Conservation (phyloP, 176 grass and related monocot genomes). For the Oropetium thomaeum region DNA sequence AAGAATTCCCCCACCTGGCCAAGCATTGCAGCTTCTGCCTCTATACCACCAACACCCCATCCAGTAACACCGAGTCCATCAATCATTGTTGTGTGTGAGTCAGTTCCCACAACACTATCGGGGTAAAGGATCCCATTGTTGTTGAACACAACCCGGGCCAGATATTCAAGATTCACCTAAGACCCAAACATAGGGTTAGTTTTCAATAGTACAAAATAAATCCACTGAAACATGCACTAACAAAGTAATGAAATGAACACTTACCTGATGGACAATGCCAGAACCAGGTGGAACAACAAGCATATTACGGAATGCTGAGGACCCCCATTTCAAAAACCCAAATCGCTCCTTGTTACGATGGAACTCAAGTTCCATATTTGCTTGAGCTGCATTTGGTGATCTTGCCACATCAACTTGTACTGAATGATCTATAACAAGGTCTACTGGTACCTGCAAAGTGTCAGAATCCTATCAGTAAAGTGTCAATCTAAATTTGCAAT, state of each 20-base stretch:
- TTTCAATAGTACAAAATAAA: conserved; percentile 1
- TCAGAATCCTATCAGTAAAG: neutral
- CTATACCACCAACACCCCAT: conserved; percentile 98
- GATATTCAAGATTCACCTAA: conserved; percentile 96
- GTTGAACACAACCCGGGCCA: conserved; percentile 92
- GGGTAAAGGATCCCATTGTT: conserved; percentile 91
- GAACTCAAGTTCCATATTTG: conserved; percentile 90
- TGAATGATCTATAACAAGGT: conserved; percentile 97
- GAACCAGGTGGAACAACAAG: conserved; percentile 99
- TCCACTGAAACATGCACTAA: neutral
- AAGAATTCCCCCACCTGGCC: conserved; percentile 63
- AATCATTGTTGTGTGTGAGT: conserved; percentile 96
- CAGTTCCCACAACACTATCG: conserved; percentile 88
- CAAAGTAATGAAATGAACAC: neutral
- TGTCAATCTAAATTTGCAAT: conserved; percentile 3
- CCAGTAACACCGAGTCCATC: conserved; percentile 97
- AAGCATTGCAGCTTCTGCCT: conserved; percentile 96
- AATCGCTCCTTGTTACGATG: conserved; percentile 90
- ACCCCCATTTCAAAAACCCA: conserved; percentile 95
- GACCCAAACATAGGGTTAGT: conserved; percentile 16
- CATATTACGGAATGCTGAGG: conserved; percentile 93
- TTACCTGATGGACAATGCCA: conserved; percentile 96
- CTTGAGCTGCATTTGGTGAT: conserved; percentile 79
- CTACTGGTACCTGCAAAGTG: conserved; percentile 79
- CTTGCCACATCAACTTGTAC: conserved; percentile 97